Percentiles rank a stretch among this genome's conserved stretches.
These are phyloP conservation scores for Naganishia onofrii DNA, from an alignment of 768 basidiomycete species.

Conservation along the genomic window DNA sequence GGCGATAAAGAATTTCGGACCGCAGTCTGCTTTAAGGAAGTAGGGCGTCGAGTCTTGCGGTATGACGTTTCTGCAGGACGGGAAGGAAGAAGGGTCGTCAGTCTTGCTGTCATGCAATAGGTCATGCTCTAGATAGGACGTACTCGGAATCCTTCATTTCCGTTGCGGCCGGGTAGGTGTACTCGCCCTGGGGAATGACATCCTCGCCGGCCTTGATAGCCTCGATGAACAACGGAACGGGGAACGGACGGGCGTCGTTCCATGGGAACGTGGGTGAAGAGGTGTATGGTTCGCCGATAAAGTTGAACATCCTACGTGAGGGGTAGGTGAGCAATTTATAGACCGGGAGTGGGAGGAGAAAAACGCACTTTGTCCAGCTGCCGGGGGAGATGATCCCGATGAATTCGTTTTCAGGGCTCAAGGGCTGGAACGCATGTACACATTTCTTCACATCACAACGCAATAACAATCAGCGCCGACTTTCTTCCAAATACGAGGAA, in stretches of 20 bases:
- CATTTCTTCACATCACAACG: conserved; percentile 3
- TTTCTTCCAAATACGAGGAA: background rate
- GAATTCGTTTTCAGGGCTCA: conserved; percentile 29
- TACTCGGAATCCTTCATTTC: conserved; percentile 24
- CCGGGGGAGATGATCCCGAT: conserved; percentile 31
- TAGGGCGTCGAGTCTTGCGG: conserved; percentile 24
- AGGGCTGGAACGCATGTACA: conserved; percentile 25
- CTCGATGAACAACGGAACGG: conserved; percentile 30
- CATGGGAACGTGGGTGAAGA: conserved; percentile 24
- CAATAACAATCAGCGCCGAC: background rate
- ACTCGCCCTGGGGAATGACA: conserved; percentile 26
- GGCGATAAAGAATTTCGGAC: conserved; percentile 30
- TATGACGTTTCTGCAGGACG: conserved; percentile 10
- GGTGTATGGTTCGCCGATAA: conserved; percentile 31
- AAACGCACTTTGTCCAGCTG: conserved; percentile 24
- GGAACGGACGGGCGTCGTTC: conserved; percentile 27
- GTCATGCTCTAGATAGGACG: background rate
- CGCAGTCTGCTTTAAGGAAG: conserved; percentile 27
- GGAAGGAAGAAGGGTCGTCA: background rate
- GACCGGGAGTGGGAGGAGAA: background rate
- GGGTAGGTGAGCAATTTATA: background rate
- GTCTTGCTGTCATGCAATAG: background rate
- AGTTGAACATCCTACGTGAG: conserved; percentile 26
- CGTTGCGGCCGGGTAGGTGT: conserved; percentile 20
- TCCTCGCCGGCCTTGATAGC: conserved; percentile 31